phyloP scores from a whole-genome alignment of 208 protist species.

The Leishmania arabica region DNA sequence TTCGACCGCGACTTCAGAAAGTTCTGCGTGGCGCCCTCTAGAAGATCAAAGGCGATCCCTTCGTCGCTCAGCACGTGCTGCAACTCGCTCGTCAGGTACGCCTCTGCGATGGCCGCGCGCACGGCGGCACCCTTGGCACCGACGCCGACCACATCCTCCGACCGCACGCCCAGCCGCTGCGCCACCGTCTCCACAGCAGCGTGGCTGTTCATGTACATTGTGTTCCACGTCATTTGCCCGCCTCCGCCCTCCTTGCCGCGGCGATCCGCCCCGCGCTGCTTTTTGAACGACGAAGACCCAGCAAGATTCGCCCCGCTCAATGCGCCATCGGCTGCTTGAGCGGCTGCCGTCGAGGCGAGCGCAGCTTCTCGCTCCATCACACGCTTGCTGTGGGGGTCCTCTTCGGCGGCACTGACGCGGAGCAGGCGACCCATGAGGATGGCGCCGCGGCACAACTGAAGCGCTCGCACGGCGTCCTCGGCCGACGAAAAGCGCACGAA shows the following conservation, averaged over 20 bases:
- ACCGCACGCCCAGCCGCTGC: constrained; percentile 58
- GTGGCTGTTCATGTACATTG: constrained; percentile 84
- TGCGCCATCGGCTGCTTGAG: constrained; percentile 1
- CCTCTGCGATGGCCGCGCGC: constrained; percentile 84
- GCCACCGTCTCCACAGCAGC: constrained; percentile 77
- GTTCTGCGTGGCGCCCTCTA: constrained; percentile 64
- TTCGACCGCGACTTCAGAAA: constrained; percentile 73
- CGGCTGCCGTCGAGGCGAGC: constrained; percentile 30
- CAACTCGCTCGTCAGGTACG: constrained; percentile 79
- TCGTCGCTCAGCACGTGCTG: constrained; percentile 76
- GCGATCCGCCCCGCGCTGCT: constrained; percentile 44
- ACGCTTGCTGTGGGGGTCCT: constrained; percentile 78
- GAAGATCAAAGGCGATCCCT: constrained; percentile 70
- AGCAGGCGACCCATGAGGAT: constrained; percentile 93
- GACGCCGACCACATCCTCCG: constrained; percentile 67
- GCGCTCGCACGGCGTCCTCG: constrained; percentile 86
- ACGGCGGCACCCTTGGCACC: constrained; percentile 87
- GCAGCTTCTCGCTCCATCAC: constrained; percentile 40
- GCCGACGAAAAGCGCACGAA: constrained; percentile 90
- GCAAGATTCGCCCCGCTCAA: constrained; percentile 25
- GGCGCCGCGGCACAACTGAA: constrained; percentile 70
- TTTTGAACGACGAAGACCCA: constrained; percentile 68
- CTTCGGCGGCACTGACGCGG: constrained; percentile 60
- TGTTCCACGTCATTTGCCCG: constrained; percentile 61
- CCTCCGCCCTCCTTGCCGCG: constrained; percentile 10